Evolutionary conservation across 257 asterid species (phyloP).

Genomic region (Plectranthus barbatus): DNA sequence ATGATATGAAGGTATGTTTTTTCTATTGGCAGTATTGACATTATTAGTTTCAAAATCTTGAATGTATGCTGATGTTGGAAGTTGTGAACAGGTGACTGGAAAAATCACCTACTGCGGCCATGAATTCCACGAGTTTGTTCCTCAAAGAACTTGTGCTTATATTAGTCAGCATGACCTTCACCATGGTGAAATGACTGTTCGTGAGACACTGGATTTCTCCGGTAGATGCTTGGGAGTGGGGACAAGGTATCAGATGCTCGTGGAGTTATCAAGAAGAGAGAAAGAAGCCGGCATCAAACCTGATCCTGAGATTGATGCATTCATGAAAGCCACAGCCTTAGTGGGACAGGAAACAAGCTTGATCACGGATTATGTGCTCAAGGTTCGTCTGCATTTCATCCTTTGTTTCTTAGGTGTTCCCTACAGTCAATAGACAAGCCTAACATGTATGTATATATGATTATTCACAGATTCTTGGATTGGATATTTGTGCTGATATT

Average conservation of each 20-base stretch:
- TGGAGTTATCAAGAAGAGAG: conserved; percentile 29
- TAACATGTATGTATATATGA: conserved; percentile 10
- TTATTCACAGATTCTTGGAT: conserved; percentile 65
- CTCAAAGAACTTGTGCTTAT: conserved; percentile 83
- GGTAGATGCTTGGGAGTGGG: conserved; percentile 93
- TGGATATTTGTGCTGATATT: conserved; percentile 82
- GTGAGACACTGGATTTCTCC: conserved; percentile 83
- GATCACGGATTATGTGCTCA: conserved; percentile 77
- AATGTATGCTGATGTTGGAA: background rate
- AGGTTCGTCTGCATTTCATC: conserved; percentile 31
- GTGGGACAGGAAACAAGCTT: conserved; percentile 69
- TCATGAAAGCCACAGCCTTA: conserved; percentile 69
- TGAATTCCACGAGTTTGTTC: conserved; percentile 66
- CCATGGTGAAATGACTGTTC: conserved; percentile 88
- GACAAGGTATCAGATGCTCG: conserved; percentile 65
- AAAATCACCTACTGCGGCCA: conserved; percentile 81
- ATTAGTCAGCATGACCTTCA: conserved; percentile 93
- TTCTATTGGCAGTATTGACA: no score
- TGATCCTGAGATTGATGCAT: conserved; percentile 40
- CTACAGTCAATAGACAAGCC: background rate
- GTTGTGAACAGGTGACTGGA: conserved; percentile 46
- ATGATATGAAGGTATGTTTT: conserved; percentile 52
- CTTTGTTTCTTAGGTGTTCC: background rate
- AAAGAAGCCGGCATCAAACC: conserved; percentile 37
- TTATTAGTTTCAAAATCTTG: background rate